Evolutionary conservation across 345 rosid species (phyloP).

Genomic region (Raphanus raphanistrum): DNA sequence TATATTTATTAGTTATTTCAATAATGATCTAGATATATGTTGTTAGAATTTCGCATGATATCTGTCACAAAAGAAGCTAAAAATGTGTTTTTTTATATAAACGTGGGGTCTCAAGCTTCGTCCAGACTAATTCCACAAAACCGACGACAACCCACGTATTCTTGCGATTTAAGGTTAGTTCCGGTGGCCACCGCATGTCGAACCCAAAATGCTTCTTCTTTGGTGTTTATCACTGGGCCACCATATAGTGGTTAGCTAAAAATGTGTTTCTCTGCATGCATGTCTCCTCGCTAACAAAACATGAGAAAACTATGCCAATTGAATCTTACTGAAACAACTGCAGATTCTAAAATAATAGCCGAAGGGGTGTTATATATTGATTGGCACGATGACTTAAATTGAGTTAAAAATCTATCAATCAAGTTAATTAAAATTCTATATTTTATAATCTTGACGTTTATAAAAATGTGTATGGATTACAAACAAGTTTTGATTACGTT

Average conservation of each 20-base stretch:
- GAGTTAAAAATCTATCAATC: neutral
- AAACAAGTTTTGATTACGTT: too few relatives aligned
- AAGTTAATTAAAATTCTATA: neutral
- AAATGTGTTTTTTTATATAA: too few relatives aligned
- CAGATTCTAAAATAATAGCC: neutral
- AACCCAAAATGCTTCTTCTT: too few relatives aligned
- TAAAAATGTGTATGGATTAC: too few relatives aligned
- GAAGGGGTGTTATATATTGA: neutral
- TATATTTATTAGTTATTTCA: neutral
- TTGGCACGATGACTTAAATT: neutral
- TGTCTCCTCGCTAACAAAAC: neutral
- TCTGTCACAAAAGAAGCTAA: constrained; percentile 8
- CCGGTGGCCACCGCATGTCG: too few relatives aligned
- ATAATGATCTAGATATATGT: neutral
- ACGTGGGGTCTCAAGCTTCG: too few relatives aligned
- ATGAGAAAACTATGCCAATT: neutral
- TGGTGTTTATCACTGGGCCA: too few relatives aligned
- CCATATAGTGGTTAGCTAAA: too few relatives aligned
- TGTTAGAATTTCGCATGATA: neutral
- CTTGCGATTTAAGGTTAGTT: too few relatives aligned
- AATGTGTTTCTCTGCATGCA: neutral
- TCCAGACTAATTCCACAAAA: too few relatives aligned
- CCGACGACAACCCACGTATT: too few relatives aligned
- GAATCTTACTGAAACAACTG: neutral
- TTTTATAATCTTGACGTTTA: too few relatives aligned